Conservation (phyloP, 208 protist genomes). For the Acanthamoeba triangularis region DNA sequence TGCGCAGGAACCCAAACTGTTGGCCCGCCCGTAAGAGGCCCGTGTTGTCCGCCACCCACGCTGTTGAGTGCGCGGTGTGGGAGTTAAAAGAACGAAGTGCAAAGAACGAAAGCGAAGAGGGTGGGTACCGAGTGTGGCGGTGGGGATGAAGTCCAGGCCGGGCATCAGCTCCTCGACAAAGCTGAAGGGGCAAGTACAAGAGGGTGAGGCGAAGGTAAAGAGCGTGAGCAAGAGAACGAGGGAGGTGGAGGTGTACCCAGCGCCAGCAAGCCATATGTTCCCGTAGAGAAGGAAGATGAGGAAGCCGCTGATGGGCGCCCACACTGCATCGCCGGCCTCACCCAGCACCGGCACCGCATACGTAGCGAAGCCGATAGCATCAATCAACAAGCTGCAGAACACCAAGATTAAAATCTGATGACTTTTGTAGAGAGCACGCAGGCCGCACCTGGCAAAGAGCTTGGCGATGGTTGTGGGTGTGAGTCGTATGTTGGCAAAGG, state of each 20-base stretch:
- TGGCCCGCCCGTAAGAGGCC: not conserved
- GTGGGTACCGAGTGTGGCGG: conserved; percentile 34
- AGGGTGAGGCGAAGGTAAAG: not conserved
- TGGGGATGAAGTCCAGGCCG: conserved; percentile 33
- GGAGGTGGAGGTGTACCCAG: not conserved
- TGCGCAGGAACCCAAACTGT: not conserved
- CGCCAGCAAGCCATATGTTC: conserved; percentile 5
- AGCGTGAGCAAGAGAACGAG: not conserved
- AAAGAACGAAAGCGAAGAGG: not conserved
- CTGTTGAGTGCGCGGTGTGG: not conserved
- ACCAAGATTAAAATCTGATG: not conserved
- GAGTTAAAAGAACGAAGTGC: not conserved
- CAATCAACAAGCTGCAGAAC: conserved; percentile 23
- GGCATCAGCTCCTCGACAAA: conserved; percentile 47
- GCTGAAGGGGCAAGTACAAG: not conserved
- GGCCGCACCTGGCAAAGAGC: not conserved
- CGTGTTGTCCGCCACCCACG: not conserved
- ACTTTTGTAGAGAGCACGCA: not conserved
- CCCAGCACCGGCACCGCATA: conserved; percentile 33
- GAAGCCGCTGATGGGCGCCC: conserved; percentile 65
- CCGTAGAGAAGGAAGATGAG: conserved; percentile 24
- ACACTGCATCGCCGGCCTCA: conserved; percentile 19
- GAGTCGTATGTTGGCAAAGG: not conserved
- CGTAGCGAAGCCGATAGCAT: conserved; percentile 17
- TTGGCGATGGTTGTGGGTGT: not conserved